Evolutionary conservation across 768 basidiomycete genomes (phyloP), one percentile per base, ranked within the genome.

Genomic region (Ramaria rubella): DNA sequence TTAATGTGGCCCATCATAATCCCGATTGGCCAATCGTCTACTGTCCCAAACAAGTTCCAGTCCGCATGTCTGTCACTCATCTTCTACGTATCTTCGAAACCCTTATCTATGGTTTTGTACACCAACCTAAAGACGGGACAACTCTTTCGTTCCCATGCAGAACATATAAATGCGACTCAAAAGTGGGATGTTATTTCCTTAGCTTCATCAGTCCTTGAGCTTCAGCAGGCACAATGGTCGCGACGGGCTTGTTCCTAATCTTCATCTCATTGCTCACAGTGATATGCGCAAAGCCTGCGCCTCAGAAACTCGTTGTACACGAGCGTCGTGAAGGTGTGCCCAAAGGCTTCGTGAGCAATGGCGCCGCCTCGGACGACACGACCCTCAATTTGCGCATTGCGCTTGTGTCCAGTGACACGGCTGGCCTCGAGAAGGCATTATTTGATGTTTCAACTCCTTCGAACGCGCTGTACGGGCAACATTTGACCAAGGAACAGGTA

Each of bases 401-500:
- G 3, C 66, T 76, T 49, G 64, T 63, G 21, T 69, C 69, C 52
- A 68, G 60, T 49, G 63, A 76, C 59, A 67, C 69, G 27, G 55
- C 55, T 9, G 73, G 73, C 9, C 70, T 76, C 7, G 68, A 74
- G 59, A 63, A 69, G 49, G 66, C 63, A 7, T 67, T 75, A 21
- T 62, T 67, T 58, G 71, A 66, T 40, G 72, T 75, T 60, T 72
- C 71, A 58, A 70, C 69, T 2, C 74, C 75, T 4, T 61, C 62
- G 29, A 75, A 65, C 60, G 59, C 65, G 9, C 49, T 61, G 7
- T 75, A 71, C 59, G 70, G 74, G 15, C 67, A 74, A 60, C 70
- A 72, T 52, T 57, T 77, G 34, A 69, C 61, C 55, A 65, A 68
- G 60, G 74, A 70, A 12, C 67, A 75, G 67, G 74, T 77, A 58